Evolutionary conservation across 306 rosid genomes (phyloP).

Genomic region (Comarum palustre): DNA sequence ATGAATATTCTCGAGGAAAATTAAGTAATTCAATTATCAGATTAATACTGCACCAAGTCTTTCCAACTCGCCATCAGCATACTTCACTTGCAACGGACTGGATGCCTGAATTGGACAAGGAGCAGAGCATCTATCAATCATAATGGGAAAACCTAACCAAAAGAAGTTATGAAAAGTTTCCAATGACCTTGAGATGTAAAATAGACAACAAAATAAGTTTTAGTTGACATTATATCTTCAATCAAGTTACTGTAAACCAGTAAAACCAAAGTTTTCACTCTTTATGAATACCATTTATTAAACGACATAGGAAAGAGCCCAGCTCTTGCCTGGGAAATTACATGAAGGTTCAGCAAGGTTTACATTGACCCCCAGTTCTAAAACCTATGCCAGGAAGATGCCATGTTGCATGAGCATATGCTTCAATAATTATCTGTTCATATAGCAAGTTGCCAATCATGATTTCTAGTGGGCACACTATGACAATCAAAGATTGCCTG

Average conservation of each 20-base stretch:
- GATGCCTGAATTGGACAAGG: conserved; percentile 74
- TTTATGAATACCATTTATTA: conserved; percentile 12
- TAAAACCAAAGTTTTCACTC: conserved; percentile 1
- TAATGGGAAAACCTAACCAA: conserved; percentile 24
- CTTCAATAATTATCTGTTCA: conserved; percentile 16
- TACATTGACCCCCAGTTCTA: conserved; percentile 34
- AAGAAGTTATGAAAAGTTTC: conserved; percentile 6
- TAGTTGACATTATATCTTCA: conserved; percentile 4
- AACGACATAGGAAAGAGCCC: conserved; percentile 37
- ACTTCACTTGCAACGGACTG: conserved; percentile 99
- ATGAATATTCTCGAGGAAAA: conserved; percentile 21
- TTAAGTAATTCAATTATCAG: conserved; percentile 24
- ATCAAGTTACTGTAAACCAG: conserved; percentile 5
- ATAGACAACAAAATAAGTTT: conserved; percentile 8
- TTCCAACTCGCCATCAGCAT: conserved; percentile 99
- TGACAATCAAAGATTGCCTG: conserved; percentile 1
- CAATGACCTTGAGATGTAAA: conserved; percentile 10
- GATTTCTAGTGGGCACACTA: conserved; percentile 1
- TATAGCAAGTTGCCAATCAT: conserved; percentile 16
- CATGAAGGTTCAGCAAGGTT: conserved; percentile 38
- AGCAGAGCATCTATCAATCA: conserved; percentile 25
- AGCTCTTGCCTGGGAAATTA: conserved; percentile 34
- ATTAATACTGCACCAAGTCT: conserved; percentile 68
- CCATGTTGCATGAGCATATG: conserved; percentile 31
- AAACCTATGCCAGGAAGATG: conserved; percentile 38